phyloP scores from a whole-genome alignment of 257 asterid genomes.

The Solanum appendiculatum region DNA sequence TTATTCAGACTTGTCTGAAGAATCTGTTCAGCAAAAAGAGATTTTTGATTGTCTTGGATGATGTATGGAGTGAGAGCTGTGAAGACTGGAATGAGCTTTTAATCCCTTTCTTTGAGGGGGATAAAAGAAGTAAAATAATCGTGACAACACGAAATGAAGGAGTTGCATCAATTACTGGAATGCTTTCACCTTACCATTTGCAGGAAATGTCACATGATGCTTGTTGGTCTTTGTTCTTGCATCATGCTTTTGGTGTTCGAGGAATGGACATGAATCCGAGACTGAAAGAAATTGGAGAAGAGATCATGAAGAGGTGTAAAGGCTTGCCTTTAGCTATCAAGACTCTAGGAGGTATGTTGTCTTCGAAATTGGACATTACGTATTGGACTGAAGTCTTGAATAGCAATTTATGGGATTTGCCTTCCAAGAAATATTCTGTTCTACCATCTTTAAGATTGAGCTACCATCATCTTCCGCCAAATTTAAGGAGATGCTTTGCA shows the following conservation, averaged over 20 bases:
- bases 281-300: slow-evolving; percentile 27
- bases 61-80: slow-evolving; percentile 34
- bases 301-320: slow-evolving; percentile 29
- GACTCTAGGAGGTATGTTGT: slow-evolving; percentile 31
- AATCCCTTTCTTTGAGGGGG: slow-evolving; percentile 23
- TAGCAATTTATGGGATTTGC: slow-evolving; percentile 37
- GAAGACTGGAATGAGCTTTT: slow-evolving; percentile 29
- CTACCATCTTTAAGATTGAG: slow-evolving; percentile 36
- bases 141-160: slow-evolving; percentile 34
- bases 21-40: slow-evolving; percentile 17
- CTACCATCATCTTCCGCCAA: slow-evolving; percentile 37
- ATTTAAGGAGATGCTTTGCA: slow-evolving; percentile 34
- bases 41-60: slow-evolving; percentile 38
- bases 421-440: slow-evolving; percentile 19
- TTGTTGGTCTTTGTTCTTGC: slow-evolving; percentile 30
- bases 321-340: slow-evolving; percentile 50
- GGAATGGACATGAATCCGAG: slow-evolving; percentile 1
- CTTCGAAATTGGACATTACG: slow-evolving; percentile 18
- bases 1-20: slow-evolving; percentile 25
- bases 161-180: slow-evolving; percentile 23
- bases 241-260: slow-evolving; percentile 20
- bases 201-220: slow-evolving; percentile 32
- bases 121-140: slow-evolving; percentile 29
- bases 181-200: slow-evolving; percentile 20
- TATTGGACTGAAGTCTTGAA: slow-evolving; percentile 31